A percentile compares a stretch with the other conserved stretches of the same genome.
Evolutionary conservation across 2,329 filamentous ascomycete genomes (phyloP).

Genomic region (Clonostachys solani): DNA sequence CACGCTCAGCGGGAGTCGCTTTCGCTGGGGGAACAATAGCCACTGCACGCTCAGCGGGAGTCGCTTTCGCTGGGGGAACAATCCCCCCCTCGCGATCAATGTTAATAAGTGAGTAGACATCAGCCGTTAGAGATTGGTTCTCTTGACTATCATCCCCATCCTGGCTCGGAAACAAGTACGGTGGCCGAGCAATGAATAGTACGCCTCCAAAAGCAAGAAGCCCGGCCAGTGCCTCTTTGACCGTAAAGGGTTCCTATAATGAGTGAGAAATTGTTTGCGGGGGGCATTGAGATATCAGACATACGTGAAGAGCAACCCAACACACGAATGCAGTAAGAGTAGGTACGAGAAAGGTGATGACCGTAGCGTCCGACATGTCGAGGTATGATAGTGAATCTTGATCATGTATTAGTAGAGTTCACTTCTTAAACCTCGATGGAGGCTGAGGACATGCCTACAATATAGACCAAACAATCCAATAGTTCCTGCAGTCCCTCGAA

Average conservation of each 20-base stretch:
- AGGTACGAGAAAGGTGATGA: slow-evolving; percentile 75
- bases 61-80: slow-evolving; percentile 26
- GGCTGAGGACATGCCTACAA: slow-evolving; percentile 19
- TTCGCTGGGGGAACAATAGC: slow-evolving; percentile 20
- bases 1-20: slow-evolving; percentile 54
- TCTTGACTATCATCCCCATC: too few relatives aligned
- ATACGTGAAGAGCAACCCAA: slow-evolving; percentile 41
- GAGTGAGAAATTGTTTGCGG: neutral
- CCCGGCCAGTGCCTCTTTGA: slow-evolving; percentile 64
- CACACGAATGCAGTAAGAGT: slow-evolving; percentile 63
- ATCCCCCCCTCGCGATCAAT: slow-evolving; percentile 9
- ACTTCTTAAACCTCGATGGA: slow-evolving; percentile 14
- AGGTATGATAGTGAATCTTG: slow-evolving; percentile 57
- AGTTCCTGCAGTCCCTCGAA: slow-evolving; percentile 59
- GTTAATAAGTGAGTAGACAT: too few relatives aligned
- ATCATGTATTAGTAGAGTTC: neutral
- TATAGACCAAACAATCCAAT: slow-evolving; percentile 62
- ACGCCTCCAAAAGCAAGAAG: slow-evolving; percentile 69
- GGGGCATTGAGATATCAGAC: neutral
- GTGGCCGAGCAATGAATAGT: slow-evolving; percentile 69
- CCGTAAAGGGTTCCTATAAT: slow-evolving; percentile 64
- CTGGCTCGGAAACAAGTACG: slow-evolving; percentile 43
- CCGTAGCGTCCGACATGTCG: slow-evolving; percentile 72
- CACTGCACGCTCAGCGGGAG: slow-evolving; percentile 57
- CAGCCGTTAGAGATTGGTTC: too few relatives aligned